These are phyloP conservation scores for Solanum dulcamara DNA, from an alignment of 257 asterid genomes.

Conservation along the genomic window DNA sequence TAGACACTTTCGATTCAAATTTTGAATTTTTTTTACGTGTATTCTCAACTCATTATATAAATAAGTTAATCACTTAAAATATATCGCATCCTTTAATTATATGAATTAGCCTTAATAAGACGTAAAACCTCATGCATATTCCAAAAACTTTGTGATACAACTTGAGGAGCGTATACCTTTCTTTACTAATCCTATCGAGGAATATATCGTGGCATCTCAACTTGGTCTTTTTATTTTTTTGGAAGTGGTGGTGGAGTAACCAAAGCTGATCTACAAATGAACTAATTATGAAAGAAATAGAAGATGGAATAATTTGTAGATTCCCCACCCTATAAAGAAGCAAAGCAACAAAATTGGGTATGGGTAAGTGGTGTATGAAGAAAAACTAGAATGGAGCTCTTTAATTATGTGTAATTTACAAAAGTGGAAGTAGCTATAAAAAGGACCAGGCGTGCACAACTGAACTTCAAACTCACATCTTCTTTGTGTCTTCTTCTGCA, in stretches of 20 bases:
- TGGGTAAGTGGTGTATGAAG: neutral
- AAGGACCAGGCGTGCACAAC: neutral
- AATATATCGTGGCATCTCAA: too few species aligned
- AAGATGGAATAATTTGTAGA: neutral
- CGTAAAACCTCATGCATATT: too few species aligned
- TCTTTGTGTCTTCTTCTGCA: neutral
- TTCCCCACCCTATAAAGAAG: neutral
- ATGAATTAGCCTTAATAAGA: too few species aligned
- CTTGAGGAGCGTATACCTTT: too few species aligned
- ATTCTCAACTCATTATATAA: too few species aligned
- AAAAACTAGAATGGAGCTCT: neutral
- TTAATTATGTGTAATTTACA: neutral
- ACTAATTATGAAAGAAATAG: neutral
- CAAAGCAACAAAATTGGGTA: neutral
- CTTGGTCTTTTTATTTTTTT: too few species aligned
- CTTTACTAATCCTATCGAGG: too few species aligned
- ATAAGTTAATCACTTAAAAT: too few species aligned
- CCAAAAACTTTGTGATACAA: too few species aligned
- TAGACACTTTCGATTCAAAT: too few species aligned
- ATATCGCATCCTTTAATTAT: too few species aligned
- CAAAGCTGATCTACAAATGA: neutral
- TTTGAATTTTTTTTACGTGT: neutral
- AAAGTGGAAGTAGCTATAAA: neutral
- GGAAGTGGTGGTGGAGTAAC: too few species aligned
- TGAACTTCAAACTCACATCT: neutral